phyloP scores from a whole-genome alignment of 2,329 filamentous ascomycete genomes.

The Verticillium klebahnii region DNA sequence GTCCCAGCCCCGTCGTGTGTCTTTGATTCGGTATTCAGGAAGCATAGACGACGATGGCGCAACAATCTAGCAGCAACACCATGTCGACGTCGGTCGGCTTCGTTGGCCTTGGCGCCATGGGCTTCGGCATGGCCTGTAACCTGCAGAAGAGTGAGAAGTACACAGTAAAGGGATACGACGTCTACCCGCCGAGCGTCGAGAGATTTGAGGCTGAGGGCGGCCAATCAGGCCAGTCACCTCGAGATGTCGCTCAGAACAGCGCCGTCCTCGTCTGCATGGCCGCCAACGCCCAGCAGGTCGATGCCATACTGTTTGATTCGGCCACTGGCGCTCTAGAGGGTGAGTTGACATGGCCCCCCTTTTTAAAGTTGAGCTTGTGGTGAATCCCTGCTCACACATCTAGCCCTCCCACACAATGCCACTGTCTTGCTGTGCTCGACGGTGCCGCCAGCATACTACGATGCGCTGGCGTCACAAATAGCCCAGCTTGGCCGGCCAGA shows the following conservation, averaged over 20 bases:
- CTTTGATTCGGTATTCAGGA: neutral
- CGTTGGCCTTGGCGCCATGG: slow-evolving; percentile 71
- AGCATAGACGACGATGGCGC: neutral
- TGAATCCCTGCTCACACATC: slow-evolving; percentile 36
- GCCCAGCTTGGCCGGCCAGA: slow-evolving; percentile 8
- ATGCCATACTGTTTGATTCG: slow-evolving; percentile 59
- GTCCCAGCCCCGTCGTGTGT: neutral
- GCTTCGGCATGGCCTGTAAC: slow-evolving; percentile 75
- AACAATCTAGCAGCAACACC: slow-evolving; percentile 8
- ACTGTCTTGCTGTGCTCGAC: slow-evolving; percentile 26
- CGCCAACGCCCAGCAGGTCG: slow-evolving; percentile 65
- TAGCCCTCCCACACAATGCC: slow-evolving; percentile 7
- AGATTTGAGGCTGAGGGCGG: slow-evolving; percentile 21
- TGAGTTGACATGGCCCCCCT: slow-evolving; percentile 35
- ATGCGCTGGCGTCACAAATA: slow-evolving; percentile 7
- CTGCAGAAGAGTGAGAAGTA: slow-evolving; percentile 61
- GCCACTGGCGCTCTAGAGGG: slow-evolving; percentile 40
- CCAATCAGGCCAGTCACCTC: slow-evolving; percentile 18
- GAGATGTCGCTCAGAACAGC: slow-evolving; percentile 31
- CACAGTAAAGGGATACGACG: slow-evolving; percentile 30
- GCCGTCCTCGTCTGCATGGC: slow-evolving; percentile 70
- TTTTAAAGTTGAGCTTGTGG: slow-evolving; percentile 44
- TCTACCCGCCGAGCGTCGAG: slow-evolving; percentile 22
- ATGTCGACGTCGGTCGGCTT: slow-evolving; percentile 14
- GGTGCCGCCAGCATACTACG: slow-evolving; percentile 24